Base-by-base conservation (phyloP, 192 early-diverging fungal genomes). In the Podila epigama region DNA sequence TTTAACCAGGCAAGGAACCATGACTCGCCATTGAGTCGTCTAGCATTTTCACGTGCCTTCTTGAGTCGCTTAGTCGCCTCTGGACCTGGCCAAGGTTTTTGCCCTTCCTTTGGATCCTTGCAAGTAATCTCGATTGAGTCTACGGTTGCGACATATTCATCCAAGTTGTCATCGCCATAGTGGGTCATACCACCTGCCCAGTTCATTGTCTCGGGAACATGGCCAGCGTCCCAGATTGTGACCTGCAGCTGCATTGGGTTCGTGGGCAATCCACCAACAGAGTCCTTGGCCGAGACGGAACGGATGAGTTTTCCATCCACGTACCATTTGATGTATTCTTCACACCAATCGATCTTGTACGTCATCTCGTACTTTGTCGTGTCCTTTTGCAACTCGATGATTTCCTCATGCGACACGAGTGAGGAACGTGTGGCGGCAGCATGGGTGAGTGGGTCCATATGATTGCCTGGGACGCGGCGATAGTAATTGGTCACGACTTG, bases 401-500 rank as follows among this genome's bases (percentile, higher is more conserved):
- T 57, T 33, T 75, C 44, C 35, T 75, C 72, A 40, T 75, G 72
- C 11, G 66, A 65, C 15, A 53, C 60, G 4, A 79, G 39, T 4
- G 29, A 39, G 0, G 60, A 54, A 22, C 80, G 66, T 59, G 34
- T 60, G 37, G 81, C 82, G 85, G 20, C 53, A 37, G 44, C 81
- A 80, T 25, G 48, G 59, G 50, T 81, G 75, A 4, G 72, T 75
- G 0, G 70, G 72, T 81, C 86, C 84, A 51, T 83, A 54, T 86
- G 82, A 59, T 84, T 82, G 6, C 85, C 72, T 22, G 84, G 68
- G 32, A 84, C 63, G 39, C 85, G 80, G 62, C 79, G 84, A 65
- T 86, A 91, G 55, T 84, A 91, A 67, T 89, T 91, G 58, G 87
- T 85, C 50, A 88, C 84, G 20, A 89, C 88, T 15, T 82, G 71